Conservation (phyloP, 192 early-diverging fungal genomes). For the Backusella tarrabulga region DNA sequence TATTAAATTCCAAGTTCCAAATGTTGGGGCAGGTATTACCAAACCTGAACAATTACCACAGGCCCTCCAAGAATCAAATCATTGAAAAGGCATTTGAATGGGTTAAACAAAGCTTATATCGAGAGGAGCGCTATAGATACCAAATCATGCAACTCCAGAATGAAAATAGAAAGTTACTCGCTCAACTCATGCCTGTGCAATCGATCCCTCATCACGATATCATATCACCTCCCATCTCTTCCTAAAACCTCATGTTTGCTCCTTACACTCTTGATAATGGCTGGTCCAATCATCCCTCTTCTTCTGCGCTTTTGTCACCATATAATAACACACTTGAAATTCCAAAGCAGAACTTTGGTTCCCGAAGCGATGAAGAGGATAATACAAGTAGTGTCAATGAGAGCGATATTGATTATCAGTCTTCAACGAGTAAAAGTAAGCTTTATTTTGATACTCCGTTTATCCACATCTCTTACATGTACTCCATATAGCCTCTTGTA, state of each 20-base stretch:
- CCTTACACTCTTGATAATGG: not conserved
- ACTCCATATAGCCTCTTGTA: not conserved
- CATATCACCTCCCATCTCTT: not conserved
- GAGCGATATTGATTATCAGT: not conserved
- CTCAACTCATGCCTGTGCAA: not conserved
- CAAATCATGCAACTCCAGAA: not conserved
- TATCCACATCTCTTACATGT: not conserved
- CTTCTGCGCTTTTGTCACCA: not conserved
- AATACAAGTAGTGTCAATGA: not conserved
- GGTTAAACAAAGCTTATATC: slow-evolving; percentile 16
- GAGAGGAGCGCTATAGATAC: not conserved
- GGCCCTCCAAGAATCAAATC: slow-evolving; percentile 76
- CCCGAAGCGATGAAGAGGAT: not conserved
- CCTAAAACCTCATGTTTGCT: not conserved
- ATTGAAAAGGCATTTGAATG: slow-evolving; percentile 73
- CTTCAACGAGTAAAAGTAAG: not conserved
- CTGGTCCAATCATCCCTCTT: not conserved
- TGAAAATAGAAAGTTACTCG: not conserved
- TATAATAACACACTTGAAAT: not conserved
- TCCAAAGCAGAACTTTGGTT: not conserved
- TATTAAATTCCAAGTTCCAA: slow-evolving; percentile 75
- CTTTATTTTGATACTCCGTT: not conserved
- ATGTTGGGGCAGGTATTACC: slow-evolving; percentile 74
- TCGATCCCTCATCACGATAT: not conserved
- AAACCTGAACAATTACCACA: slow-evolving; percentile 60